These are phyloP conservation scores for Pseudevernia furfuracea DNA, from an alignment of 495 filamentous ascomycete genomes.

Conservation along the genomic window DNA sequence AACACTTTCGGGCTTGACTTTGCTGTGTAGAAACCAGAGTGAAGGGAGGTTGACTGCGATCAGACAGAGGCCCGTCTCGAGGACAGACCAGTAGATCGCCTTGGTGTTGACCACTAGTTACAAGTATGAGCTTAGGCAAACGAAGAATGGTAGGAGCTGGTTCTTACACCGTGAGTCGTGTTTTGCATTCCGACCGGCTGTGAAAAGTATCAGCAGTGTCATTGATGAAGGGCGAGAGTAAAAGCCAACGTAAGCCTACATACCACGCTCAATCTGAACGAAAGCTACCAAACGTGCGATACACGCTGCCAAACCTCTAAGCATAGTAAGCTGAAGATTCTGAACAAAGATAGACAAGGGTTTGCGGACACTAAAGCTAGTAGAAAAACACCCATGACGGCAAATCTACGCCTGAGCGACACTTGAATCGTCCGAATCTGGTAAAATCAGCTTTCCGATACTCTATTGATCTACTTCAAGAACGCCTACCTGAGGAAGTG, in stretches of 20 bases:
- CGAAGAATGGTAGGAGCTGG: too few relatives aligned
- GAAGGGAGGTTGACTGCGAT: conserved; percentile 10
- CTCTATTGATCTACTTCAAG: neutral
- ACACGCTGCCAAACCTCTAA: neutral
- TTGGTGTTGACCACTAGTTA: conserved; percentile 4
- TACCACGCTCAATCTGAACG: neutral
- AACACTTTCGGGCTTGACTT: neutral
- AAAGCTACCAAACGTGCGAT: neutral
- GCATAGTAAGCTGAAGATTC: neutral
- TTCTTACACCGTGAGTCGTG: neutral
- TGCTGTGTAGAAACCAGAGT: neutral
- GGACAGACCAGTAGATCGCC: neutral
- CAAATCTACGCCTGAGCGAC: neutral
- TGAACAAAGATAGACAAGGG: neutral
- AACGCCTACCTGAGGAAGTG: neutral
- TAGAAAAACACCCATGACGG: neutral
- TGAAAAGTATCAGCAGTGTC: neutral
- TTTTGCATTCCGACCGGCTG: too few relatives aligned
- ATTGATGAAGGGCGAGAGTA: neutral
- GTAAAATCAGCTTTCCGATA: neutral
- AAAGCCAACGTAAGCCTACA: neutral
- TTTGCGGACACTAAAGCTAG: conserved; percentile 2
- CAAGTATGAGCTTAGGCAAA: too few relatives aligned
- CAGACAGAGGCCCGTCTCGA: neutral
- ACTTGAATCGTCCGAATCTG: neutral